Evolutionary conservation across 352 stramenopile species (phyloP), one percentile per base, ranked within the genome.

Genomic region (Phytophthora brassicae): DNA sequence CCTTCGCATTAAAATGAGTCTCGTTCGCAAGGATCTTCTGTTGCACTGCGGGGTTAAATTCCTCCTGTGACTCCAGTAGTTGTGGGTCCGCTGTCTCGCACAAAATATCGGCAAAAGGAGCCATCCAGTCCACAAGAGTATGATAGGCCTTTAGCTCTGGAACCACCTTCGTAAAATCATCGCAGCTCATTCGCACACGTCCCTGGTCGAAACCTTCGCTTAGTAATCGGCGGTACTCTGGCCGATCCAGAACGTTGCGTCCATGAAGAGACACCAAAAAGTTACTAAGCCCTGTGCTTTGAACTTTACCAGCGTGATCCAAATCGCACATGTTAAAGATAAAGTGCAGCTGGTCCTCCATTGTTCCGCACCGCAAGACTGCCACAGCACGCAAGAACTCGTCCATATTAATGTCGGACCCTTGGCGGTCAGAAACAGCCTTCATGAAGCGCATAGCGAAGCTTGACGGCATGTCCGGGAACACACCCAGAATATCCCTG

Each of bases 371-470:
- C 17, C 77, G 69, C 47, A 94, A 63, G 46, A 95, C 90, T 8
- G 85, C 87, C 16, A 94, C 74, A 1, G 85, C 81, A 13, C 84
- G 85, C 16, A 95, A 47, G 44, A 95, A 94, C 56, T 95, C 87
- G 53, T 95, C 87, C 85, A 95, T 93, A 39, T 91, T 92, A 61
- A 95, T 92, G 58, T 95, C 87, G 0, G 83, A 77, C 17, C 83
- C 79, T 64, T 92, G 84, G 7, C 84, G 86, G 33, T 95, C 87
- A 0, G 81, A 92, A 36, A 95, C 77, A 1, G 84, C 85, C 61
- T 95, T 95, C 79, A 94, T 93, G 50, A 95, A 92, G 3, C 87
- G 76, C 82, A 95, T 93, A 8, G 85, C 85, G 59, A 95, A 94
- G 55, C 82, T 94, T 22, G 87, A 95, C 12, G 87, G 87, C 80